Percentiles rank a stretch among this genome's conserved stretches.
phyloP scores from a whole-genome alignment of 2,329 filamentous ascomycete genomes.

The Diaporthe ampelina region DNA sequence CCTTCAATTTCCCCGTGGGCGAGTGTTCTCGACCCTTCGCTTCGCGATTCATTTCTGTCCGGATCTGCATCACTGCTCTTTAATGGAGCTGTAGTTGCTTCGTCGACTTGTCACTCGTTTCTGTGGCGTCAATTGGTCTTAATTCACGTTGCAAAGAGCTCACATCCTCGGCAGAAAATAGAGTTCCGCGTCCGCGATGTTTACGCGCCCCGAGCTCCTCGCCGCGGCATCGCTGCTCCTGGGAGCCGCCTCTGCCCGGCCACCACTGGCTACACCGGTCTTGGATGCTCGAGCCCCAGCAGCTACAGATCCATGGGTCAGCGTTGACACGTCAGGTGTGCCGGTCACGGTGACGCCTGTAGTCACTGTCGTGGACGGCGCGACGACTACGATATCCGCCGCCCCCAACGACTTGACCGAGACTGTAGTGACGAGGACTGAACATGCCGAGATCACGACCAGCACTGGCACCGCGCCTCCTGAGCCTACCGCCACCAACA shows the following conservation, averaged over 20 bases:
- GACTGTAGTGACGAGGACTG: constrained; percentile 53
- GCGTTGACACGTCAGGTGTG: constrained; percentile 61
- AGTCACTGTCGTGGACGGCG: constrained; percentile 58
- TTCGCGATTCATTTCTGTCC: constrained; percentile 4
- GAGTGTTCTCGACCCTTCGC: constrained; percentile 20
- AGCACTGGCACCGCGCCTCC: constrained; percentile 57
- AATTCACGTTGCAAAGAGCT: not conserved
- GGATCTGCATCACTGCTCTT: not conserved
- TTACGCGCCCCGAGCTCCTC: constrained; percentile 32
- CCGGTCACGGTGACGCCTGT: constrained; percentile 65
- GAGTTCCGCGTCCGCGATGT: constrained; percentile 15
- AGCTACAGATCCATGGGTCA: constrained; percentile 63
- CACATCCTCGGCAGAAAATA: not conserved
- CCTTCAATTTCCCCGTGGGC: not conserved
- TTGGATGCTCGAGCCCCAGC: constrained; percentile 32
- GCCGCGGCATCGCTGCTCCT: constrained; percentile 32
- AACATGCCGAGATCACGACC: constrained; percentile 49
- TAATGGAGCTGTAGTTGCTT: not conserved
- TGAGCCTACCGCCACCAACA: constrained; percentile 60
- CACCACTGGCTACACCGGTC: constrained; percentile 27
- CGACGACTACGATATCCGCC: constrained; percentile 55
- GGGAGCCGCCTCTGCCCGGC: constrained; percentile 28
- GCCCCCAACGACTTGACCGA: constrained; percentile 58
- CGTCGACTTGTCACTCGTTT: constrained; percentile 26
- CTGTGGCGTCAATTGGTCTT: not conserved